Evolutionary conservation across 805 yeast species (phyloP), one percentile per base, ranked within the genome.

Genomic region (Saccharomycopsis sp.): DNA sequence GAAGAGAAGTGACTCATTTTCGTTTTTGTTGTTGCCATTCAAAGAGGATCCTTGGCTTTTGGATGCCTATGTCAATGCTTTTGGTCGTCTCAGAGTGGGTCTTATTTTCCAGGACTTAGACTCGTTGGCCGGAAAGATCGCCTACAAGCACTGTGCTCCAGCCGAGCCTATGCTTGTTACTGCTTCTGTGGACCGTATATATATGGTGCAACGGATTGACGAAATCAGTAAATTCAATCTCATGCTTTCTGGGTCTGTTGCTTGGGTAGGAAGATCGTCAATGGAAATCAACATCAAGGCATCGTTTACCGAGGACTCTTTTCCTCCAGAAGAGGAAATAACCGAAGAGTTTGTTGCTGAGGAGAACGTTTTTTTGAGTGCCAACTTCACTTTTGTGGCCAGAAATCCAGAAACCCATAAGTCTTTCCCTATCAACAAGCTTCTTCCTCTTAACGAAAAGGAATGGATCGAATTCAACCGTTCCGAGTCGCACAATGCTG

Each of bases 101-200:
- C 97, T 91, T 70, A 76, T 91, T 62, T 91, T 91, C 71, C 97
- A 91, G 75, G 98, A 91, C 71, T 75, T 91, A 66, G 98, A 91
- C 68, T 91, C 97, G 3, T 75, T 91, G 61, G 97, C 97, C 1
- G 98, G 97, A 40, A 83, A 92, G 67, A 91, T 91, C 65, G 96
- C 97, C 21, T 88, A 91, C 70, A 80, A 88, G 67, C 97, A 91
- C 70, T 89, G 96, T 72, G 78, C 87, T n/a, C 98, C 98, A 0
- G 95, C 97, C 0, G 91, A 88, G 68, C 97, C 98, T 9, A 90
- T 91, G 71, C 87, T 91, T 68, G 98, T 91, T 50, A 91, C 98
- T 8, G 97, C 97, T 0, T 84, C 94, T 24, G 97, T 91, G 24
- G 97, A 92, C 72, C 76, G 97, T 63, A 89, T 91, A 63, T 87